Conservation (phyloP, 1,284 basidiomycete species). For the Lentinula novae-zelandiae region DNA sequence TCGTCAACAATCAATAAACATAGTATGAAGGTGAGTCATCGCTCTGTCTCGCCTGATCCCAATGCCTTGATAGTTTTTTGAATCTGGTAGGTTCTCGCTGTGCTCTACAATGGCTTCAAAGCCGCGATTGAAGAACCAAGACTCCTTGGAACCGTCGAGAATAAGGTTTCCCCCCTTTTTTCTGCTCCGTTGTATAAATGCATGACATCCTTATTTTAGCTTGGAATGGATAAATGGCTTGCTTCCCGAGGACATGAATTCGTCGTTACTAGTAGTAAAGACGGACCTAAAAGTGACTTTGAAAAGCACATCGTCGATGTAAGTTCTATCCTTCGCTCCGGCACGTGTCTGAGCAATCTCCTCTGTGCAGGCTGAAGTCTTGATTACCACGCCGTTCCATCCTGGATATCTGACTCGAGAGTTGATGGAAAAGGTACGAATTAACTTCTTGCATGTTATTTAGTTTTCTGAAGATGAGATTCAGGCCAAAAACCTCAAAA, state of each 20-base stretch:
- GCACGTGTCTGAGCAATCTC: neutral
- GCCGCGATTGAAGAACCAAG: constrained; percentile 79
- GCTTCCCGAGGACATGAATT: constrained; percentile 76
- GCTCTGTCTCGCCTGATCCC: neutral
- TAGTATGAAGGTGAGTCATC: neutral
- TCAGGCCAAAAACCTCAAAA: constrained; percentile 86
- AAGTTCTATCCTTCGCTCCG: constrained; percentile 23
- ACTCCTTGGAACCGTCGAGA: constrained; percentile 88
- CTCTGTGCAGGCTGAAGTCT: constrained; percentile 52
- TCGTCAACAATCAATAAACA: neutral
- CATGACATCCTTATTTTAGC: constrained; percentile 37
- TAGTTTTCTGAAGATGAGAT: neutral
- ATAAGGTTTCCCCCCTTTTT: constrained; percentile 49
- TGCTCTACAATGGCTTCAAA: constrained; percentile 73
- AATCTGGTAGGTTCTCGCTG: constrained; percentile 63
- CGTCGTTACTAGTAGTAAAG: constrained; percentile 63
- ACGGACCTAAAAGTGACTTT: constrained; percentile 79
- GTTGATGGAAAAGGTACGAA: constrained; percentile 58
- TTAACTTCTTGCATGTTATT: neutral
- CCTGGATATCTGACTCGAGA: constrained; percentile 87
- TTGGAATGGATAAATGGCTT: constrained; percentile 72
- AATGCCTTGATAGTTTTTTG: neutral
- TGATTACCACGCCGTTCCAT: constrained; percentile 93
- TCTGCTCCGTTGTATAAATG: neutral
- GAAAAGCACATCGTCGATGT: constrained; percentile 86